Conservation (phyloP, 2,329 filamentous ascomycete genomes). For the Ophiostoma quercus region DNA sequence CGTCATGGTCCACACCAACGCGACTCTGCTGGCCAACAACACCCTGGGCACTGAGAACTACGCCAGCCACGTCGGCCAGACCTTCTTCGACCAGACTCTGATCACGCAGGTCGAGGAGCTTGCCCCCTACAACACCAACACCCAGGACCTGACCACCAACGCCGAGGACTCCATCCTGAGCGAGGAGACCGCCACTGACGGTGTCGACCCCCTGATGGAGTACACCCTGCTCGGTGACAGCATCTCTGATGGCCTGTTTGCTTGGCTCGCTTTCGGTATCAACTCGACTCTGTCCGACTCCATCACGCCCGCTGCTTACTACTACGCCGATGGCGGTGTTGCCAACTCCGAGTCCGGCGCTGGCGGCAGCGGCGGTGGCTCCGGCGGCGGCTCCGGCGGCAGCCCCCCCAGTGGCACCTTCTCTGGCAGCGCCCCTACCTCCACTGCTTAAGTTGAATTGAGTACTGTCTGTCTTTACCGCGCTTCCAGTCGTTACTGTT, state of each 20-base stretch:
- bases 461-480: background rate
- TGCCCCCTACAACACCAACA: conserved; percentile 43
- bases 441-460: background rate
- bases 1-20: conserved; percentile 31
- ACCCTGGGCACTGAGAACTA: conserved; percentile 45
- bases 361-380: background rate
- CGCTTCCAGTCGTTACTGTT: background rate
- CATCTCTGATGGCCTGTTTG: conserved; percentile 45
- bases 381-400: background rate
- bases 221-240: conserved; percentile 52
- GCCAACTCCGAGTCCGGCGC: conserved; percentile 18
- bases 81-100: conserved; percentile 56
- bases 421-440: background rate
- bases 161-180: conserved; percentile 40
- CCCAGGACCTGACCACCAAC: conserved; percentile 43
- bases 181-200: conserved; percentile 36
- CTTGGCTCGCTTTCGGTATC: conserved; percentile 48
- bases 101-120: conserved; percentile 45
- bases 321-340: conserved; percentile 24
- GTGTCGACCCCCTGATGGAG: conserved; percentile 46
- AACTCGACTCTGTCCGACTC: conserved; percentile 32
- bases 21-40: conserved; percentile 42
- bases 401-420: conserved; percentile 12
- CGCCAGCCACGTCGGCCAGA: conserved; percentile 54
- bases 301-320: conserved; percentile 21